Conservation (phyloP, 116 monocot genomes). For the Papilionanthe hybrid region DNA sequence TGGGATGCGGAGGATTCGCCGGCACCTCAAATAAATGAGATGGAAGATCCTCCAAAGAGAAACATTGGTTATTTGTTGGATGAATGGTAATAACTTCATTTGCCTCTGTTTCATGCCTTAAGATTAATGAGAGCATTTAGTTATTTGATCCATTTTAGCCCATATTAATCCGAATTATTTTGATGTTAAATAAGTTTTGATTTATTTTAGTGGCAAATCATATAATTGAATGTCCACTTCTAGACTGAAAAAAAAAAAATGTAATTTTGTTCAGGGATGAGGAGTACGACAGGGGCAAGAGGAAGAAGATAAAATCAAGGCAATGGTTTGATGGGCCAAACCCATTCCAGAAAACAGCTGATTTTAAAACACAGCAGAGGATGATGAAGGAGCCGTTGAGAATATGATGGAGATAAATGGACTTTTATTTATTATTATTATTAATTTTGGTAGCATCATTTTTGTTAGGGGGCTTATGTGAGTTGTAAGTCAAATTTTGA, state of each 20-base stretch:
- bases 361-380: constrained; percentile 26
- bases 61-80: constrained; percentile 75
- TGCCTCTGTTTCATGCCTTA: not conserved
- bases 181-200: no score
- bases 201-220: no score
- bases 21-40: constrained; percentile 11
- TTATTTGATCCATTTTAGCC: no score
- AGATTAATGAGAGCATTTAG: no score
- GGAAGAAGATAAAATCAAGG: constrained; percentile 59
- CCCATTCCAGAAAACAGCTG: constrained; percentile 61
- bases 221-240: no score
- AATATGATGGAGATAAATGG: not conserved
- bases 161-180: no score
- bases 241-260: not conserved
- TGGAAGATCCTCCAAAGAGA: constrained; percentile 12
- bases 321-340: constrained; percentile 36
- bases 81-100: constrained; percentile 59
- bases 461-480: no score
- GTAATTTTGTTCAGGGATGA: constrained; percentile 49
- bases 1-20: constrained; percentile 54
- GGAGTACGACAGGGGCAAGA: constrained; percentile 78
- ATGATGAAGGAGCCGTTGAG: not conserved
- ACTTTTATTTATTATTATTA: not conserved
- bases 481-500: no score
- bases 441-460: no score